A percentile compares a stretch with the other conserved stretches of the same genome.
phyloP scores from a whole-genome alignment of 2,329 filamentous ascomycete species.

The Meredithiella fracta region DNA sequence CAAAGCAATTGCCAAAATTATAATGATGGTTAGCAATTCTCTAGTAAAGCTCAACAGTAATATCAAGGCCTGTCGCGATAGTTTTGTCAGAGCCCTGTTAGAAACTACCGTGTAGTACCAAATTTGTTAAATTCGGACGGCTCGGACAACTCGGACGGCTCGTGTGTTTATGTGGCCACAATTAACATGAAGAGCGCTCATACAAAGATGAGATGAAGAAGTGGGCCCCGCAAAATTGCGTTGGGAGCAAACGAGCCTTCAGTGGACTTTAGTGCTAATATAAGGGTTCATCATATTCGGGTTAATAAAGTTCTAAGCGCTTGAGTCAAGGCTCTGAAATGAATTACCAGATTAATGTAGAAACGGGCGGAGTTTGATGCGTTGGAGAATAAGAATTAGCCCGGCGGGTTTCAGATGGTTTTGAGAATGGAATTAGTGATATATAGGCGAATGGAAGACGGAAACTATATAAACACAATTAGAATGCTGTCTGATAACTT shows the following conservation, averaged over 20 bases:
- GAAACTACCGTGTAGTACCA: not conserved
- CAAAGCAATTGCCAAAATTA: too few species aligned
- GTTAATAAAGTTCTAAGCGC: not conserved
- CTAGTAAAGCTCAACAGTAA: not conserved
- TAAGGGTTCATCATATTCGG: not conserved
- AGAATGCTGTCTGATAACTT: too few species aligned
- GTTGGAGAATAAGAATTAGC: too few species aligned
- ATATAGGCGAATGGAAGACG: too few species aligned
- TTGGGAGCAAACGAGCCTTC: too few species aligned
- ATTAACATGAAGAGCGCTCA: not conserved
- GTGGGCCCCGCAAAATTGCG: not conserved
- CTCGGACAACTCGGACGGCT: not conserved
- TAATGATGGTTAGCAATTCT: not conserved
- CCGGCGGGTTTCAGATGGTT: too few species aligned
- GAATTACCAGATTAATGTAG: not conserved
- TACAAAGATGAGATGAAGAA: constrained; percentile 1
- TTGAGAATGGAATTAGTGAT: too few species aligned
- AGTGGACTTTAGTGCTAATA: not conserved
- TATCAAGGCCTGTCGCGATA: not conserved
- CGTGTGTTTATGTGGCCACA: constrained; percentile 1
- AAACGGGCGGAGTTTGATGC: not conserved
- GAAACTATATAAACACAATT: too few species aligned
- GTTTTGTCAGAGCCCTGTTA: not conserved
- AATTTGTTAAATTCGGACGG: not conserved
- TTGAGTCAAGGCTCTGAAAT: not conserved